Evolutionary conservation across 306 rosid genomes (phyloP), one percentile per base, ranked within the genome.

Genomic region (Aeschynomene evenia): DNA sequence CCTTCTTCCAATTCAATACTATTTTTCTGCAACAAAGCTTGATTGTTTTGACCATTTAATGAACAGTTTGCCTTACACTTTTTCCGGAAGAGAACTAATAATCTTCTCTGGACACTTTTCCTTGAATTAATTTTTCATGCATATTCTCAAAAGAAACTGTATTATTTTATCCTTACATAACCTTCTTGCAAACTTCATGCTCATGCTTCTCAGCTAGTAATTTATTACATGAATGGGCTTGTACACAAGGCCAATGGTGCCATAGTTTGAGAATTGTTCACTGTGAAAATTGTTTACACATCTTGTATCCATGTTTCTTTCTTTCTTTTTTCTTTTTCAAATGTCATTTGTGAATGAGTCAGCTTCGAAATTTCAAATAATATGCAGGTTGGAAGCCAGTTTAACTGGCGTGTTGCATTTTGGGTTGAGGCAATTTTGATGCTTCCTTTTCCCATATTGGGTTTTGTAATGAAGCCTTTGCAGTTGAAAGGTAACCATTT

Each of bases 371-470:
- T 11, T 40, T 40, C 4, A 40, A 40, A 40, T 40, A 12, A 40
- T 40, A 16, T 55, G 71, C 68, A 94, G 97, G 96, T 94, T 71
- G 98, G 97, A 72, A 51, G 84, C 78, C 56, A 29, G 79, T 67
- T 73, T 43, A 84, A 79, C 71, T 94, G 97, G 98, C 96, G 98
- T 13, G 62, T 45, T 84, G 97, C 98, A 28, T 94, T 94, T 60
- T 85, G 86, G 87, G 85, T 80, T 45, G 95, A 87, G 86, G 94
- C 98, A 45, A 34, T 94, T 68, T 75, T 87, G 78, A 94, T 94
- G 98, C 89, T 94, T 82, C 97, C 98, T 15, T 94, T 94, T 78
- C 87, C 89, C 72, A 77, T 94, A 56, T 71, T 87, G 80, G 97
- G 94, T 66, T 90, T 94, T 83, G 52, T 76, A 13, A 77, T 85